Percentiles rank a stretch among this genome's conserved stretches.
phyloP scores from a whole-genome alignment of 306 rosid genomes.

The Arachis hypogaea region DNA sequence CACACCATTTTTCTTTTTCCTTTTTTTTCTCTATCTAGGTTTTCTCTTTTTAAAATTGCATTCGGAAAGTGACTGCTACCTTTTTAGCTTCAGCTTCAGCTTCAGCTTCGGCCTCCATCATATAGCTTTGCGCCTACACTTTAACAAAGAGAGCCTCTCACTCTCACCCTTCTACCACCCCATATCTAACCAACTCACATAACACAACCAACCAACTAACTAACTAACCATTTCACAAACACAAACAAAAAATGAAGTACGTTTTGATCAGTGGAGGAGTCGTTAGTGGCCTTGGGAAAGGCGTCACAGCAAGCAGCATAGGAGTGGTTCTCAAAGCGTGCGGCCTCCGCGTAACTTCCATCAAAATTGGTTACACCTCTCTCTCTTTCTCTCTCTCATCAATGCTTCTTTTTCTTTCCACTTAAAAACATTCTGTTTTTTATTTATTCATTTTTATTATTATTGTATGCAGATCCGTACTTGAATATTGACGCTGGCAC shows the following conservation, averaged over 20 bases:
- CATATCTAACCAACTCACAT: constrained; percentile 19
- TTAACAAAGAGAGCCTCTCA: no score
- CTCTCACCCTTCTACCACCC: neutral
- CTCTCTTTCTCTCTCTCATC: neutral
- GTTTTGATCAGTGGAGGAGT: constrained; percentile 92
- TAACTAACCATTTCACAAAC: neutral
- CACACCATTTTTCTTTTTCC: no score
- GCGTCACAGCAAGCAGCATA: constrained; percentile 97
- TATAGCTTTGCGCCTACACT: neutral
- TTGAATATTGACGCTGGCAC: constrained; percentile 99
- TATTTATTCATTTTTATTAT: neutral
- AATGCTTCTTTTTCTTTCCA: constrained; percentile 1
- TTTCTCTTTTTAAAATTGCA: no score
- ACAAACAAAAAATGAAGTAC: constrained; percentile 64
- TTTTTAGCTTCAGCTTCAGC: no score
- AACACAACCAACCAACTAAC: neutral
- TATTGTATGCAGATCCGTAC: constrained; percentile 73
- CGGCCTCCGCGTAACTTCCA: constrained; percentile 96
- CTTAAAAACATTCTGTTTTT: neutral
- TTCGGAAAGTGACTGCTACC: no score
- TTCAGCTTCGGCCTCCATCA: neutral
- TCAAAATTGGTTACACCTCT: constrained; percentile 74
- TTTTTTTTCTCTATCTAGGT: no score
- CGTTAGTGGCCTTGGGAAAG: constrained; percentile 98
- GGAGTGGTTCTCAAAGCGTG: constrained; percentile 97